These are phyloP conservation scores for Psidium guajava DNA, from an alignment of 345 rosid genomes.

Conservation along the genomic window DNA sequence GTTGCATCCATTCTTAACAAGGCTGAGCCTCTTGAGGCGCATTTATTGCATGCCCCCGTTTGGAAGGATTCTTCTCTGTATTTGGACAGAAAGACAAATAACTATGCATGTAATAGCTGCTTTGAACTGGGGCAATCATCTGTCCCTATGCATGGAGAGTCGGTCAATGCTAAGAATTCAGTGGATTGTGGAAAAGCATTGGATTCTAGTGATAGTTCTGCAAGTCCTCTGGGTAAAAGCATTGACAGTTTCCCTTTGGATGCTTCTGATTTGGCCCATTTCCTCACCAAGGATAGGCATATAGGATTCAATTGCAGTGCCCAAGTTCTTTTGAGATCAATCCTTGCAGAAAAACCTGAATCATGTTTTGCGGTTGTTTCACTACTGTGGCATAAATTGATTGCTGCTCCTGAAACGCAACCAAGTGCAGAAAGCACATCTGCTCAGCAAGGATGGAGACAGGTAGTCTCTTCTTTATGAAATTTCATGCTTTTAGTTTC, in stretches of 20 bases:
- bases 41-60: slow-evolving; percentile 44
- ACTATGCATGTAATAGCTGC: slow-evolving; percentile 18
- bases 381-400: slow-evolving; percentile 82
- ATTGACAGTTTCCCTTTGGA: slow-evolving; percentile 55
- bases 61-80: slow-evolving; percentile 43
- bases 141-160: slow-evolving; percentile 17
- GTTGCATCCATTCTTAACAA: slow-evolving; percentile 88
- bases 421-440: slow-evolving; percentile 91
- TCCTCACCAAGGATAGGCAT: slow-evolving; percentile 85
- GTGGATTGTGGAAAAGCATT: slow-evolving; percentile 27
- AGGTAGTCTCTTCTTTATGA: slow-evolving; percentile 32
- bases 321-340: slow-evolving; percentile 70
- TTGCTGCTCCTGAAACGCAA: slow-evolving; percentile 84
- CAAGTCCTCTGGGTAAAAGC: slow-evolving; percentile 42
- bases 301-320: slow-evolving; percentile 80
- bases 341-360: slow-evolving; percentile 86
- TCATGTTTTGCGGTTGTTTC: slow-evolving; percentile 93
- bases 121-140: slow-evolving; percentile 36
- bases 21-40: slow-evolving; percentile 89
- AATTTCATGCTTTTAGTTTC: neutral
- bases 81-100: slow-evolving; percentile 31
- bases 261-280: slow-evolving; percentile 96
- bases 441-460: slow-evolving; percentile 99
- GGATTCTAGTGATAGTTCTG: slow-evolving; percentile 31
- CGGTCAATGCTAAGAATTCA: slow-evolving; percentile 22